Evolutionary conservation across 441 rosid genomes (phyloP).

Genomic region (Eruca vesicaria): DNA sequence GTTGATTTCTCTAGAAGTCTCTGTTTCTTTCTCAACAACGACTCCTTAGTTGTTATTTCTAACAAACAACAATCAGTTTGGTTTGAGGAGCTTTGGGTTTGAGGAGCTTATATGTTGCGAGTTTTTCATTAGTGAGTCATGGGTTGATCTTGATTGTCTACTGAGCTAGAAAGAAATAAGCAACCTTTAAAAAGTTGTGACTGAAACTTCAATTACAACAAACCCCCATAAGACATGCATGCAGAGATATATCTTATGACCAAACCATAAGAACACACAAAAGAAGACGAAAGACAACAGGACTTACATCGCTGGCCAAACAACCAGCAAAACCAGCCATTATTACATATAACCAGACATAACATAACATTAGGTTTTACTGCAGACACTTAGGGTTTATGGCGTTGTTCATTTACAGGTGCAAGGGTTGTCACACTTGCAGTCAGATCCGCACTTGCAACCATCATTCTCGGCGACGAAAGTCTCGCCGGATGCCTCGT

Average conservation of each 20-base stretch:
- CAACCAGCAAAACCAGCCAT: conserved; percentile 13
- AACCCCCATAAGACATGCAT: conserved; percentile 12
- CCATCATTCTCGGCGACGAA: conserved; percentile 58
- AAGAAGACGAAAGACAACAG: not conserved
- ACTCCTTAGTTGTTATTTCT: conserved; percentile 23
- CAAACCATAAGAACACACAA: conserved; percentile 23
- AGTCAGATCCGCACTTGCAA: conserved; percentile 69
- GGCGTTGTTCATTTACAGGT: conserved; percentile 54
- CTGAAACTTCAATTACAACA: not conserved
- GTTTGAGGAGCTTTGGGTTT: conserved; percentile 3
- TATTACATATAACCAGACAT: conserved; percentile 23
- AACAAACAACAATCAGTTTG: not conserved
- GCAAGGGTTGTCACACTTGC: conserved; percentile 80
- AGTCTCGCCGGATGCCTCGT: conserved; percentile 49
- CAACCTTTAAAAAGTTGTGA: conserved; percentile 3
- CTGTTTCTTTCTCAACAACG: conserved; percentile 13
- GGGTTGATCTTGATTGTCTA: not conserved
- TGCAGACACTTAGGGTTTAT: conserved; percentile 15
- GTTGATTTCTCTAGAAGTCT: conserved; percentile 44
- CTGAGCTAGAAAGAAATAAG: not conserved
- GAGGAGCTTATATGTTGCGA: not conserved
- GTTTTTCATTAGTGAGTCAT: not conserved
- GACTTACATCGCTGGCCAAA: not conserved
- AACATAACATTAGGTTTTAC: conserved; percentile 21
- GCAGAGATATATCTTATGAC: conserved; percentile 26